Percentiles rank a stretch among this genome's conserved stretches.
These are phyloP conservation scores for Candida sanyiensis DNA, from an alignment of 805 yeast genomes.

Conservation along the genomic window DNA sequence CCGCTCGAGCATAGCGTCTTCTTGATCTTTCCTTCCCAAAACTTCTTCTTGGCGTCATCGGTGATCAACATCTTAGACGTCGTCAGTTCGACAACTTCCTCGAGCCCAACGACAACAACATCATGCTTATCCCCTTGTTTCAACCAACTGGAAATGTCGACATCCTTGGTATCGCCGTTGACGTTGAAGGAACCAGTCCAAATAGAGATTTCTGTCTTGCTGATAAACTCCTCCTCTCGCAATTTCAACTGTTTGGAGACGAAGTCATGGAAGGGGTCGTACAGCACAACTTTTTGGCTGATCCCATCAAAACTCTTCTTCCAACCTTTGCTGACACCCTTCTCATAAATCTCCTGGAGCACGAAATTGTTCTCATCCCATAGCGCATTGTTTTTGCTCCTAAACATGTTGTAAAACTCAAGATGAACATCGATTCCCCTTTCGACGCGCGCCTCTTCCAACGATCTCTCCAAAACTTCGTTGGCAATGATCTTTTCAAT, in stretches of 20 bases:
- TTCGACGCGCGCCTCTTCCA: slow-evolving; percentile 37
- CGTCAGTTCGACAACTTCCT: slow-evolving; percentile 81
- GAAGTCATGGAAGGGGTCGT: slow-evolving; percentile 84
- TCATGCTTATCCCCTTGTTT: slow-evolving; percentile 62
- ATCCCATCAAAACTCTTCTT: slow-evolving; percentile 25
- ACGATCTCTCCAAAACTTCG: slow-evolving; percentile 47
- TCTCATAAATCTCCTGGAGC: slow-evolving; percentile 67
- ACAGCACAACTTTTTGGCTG: slow-evolving; percentile 50
- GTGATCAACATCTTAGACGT: slow-evolving; percentile 80
- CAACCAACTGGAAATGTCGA: slow-evolving; percentile 70
- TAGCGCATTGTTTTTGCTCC: slow-evolving; percentile 62
- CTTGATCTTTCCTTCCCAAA: slow-evolving; percentile 63
- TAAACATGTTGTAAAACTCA: slow-evolving; percentile 39
- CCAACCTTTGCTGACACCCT: slow-evolving; percentile 28
- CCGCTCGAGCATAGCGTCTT: slow-evolving; percentile 34
- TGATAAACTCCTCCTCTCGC: slow-evolving; percentile 48
- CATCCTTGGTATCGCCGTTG: slow-evolving; percentile 58
- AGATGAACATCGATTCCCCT: neutral
- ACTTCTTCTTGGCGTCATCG: slow-evolving; percentile 53
- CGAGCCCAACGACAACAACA: slow-evolving; percentile 75
- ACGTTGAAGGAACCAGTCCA: slow-evolving; percentile 86
- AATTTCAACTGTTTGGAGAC: slow-evolving; percentile 61
- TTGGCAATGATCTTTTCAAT: slow-evolving; percentile 65
- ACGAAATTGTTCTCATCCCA: slow-evolving; percentile 95
- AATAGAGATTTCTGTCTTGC: slow-evolving; percentile 52